These are phyloP conservation scores for Paramecium sonneborni DNA, from an alignment of 73 alveolate genomes.

Conservation along the genomic window DNA sequence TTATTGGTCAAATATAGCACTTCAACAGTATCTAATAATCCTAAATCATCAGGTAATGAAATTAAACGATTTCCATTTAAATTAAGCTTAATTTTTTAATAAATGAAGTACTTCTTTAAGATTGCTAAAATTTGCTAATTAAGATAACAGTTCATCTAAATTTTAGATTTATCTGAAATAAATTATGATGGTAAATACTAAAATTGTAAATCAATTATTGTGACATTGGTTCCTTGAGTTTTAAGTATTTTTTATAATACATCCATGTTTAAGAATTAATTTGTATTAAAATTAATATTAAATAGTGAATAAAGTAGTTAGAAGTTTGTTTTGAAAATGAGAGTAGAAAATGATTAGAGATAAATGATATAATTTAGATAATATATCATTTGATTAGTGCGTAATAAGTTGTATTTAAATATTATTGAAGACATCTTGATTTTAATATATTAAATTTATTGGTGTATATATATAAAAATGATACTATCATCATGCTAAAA, in stretches of 20 bases:
- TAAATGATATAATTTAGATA: neutral
- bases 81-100: neutral
- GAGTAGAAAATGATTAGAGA: neutral
- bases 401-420: neutral
- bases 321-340: too few species aligned
- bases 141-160: constrained; percentile 26
- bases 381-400: neutral
- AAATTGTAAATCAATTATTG: neutral
- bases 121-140: constrained; percentile 31
- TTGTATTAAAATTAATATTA: neutral
- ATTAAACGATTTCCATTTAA: constrained; percentile 62
- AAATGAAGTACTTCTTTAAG: constrained; percentile 6
- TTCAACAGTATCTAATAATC: neutral
- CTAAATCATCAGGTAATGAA: constrained; percentile 40
- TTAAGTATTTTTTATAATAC: neutral
- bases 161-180: neutral
- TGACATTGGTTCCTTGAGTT: neutral
- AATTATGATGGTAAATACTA: neutral
- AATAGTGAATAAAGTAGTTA: neutral
- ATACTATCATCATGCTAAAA: neutral
- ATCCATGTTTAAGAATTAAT: neutral
- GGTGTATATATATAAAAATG: neutral
- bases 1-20: constrained; percentile 53
- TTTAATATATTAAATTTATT: neutral
- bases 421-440: neutral